Conservation (phyloP, 345 rosid genomes). For the Brassica incana region DNA sequence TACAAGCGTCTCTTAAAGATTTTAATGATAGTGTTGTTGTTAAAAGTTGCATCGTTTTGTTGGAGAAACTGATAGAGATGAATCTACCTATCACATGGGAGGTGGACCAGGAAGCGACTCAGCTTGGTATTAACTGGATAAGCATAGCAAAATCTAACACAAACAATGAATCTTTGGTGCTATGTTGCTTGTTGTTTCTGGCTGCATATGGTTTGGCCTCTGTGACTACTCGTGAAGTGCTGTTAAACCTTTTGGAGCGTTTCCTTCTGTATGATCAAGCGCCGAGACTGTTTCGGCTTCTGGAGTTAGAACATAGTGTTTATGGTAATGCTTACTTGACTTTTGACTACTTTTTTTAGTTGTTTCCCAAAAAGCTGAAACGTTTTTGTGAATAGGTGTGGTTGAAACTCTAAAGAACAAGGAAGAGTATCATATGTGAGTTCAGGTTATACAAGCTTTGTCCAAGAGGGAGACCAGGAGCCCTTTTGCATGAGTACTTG, state of each 20-base stretch:
- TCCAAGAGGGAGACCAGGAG: conserved; percentile 15
- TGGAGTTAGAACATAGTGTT: conserved; percentile 20
- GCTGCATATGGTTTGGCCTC: conserved; percentile 23
- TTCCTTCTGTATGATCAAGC: conserved; percentile 24
- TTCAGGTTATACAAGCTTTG: conserved; percentile 9
- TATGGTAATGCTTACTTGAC: conserved; percentile 20
- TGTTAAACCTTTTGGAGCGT: conserved; percentile 6
- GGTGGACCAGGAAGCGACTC: conserved; percentile 24
- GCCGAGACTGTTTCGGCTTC: conserved; percentile 25
- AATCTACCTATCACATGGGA: not conserved
- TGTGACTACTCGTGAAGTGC: conserved; percentile 22
- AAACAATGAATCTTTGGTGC: not conserved
- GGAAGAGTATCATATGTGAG: conserved; percentile 29
- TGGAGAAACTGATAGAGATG: conserved; percentile 18
- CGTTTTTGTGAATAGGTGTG: conserved; percentile 14
- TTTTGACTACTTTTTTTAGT: not conserved
- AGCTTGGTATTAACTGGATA: conserved; percentile 22
- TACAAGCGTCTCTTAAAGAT: conserved; percentile 5
- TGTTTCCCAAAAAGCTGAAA: not conserved
- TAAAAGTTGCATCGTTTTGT: conserved; percentile 17
- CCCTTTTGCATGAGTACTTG: conserved; percentile 6
- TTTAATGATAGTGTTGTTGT: conserved; percentile 8
- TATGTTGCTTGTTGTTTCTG: conserved; percentile 29
- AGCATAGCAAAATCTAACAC: not conserved
- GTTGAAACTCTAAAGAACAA: conserved; percentile 13